phyloP scores from a whole-genome alignment of 495 filamentous ascomycete genomes.

The Bryoglossum gracile region DNA sequence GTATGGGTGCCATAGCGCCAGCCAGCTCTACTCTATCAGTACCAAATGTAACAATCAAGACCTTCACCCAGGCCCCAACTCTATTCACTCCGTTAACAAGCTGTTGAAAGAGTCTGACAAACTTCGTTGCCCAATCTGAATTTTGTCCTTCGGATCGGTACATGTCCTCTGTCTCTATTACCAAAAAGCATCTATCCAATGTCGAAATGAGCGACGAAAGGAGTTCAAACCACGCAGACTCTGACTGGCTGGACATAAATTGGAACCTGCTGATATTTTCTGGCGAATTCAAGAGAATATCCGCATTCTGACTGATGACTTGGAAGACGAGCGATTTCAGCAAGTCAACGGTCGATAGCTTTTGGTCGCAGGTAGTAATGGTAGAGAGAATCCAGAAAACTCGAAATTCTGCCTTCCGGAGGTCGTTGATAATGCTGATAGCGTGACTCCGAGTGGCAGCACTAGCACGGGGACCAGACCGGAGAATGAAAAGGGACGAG shows the following conservation, averaged over 20 bases:
- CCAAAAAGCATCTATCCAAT: neutral
- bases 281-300: neutral
- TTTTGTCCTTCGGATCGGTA: neutral
- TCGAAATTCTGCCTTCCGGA: neutral
- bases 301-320: neutral
- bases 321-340: conserved; percentile 1
- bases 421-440: neutral
- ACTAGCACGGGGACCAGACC: neutral
- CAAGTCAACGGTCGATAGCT: neutral
- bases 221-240: neutral
- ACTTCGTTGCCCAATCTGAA: neutral
- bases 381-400: conserved; percentile 4
- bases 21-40: neutral
- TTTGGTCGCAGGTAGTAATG: neutral
- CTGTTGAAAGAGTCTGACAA: neutral
- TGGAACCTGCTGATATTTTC: neutral
- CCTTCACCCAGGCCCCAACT: neutral
- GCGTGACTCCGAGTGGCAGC: neutral
- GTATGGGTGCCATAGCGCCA: too few species aligned
- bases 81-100: neutral
- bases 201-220: neutral
- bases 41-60: conserved; percentile 1
- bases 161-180: conserved; percentile 1
- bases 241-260: neutral
- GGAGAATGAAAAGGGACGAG: conserved; percentile 1